Base-by-base conservation (phyloP, 192 early-diverging fungal genomes). In the Irineochytrium annulatum region DNA sequence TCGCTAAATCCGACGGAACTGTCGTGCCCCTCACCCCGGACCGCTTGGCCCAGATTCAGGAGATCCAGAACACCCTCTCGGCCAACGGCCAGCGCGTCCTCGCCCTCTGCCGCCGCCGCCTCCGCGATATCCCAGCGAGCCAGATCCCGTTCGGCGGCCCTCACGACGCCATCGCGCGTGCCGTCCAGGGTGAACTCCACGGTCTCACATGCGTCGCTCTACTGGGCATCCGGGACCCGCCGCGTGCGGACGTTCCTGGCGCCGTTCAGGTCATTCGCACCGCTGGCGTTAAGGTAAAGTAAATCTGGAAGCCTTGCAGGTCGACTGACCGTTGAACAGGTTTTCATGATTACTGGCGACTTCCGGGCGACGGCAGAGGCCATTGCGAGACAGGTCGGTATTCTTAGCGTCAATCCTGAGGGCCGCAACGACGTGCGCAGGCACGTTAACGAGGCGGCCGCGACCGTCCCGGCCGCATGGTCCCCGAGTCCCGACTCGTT, bases 311-410 rank as follows among this genome's bases (percentile, higher is more conserved):
- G n/a, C n/a, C n/a, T n/a, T n/a, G n/a, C n/a, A n/a, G n/a, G n/a
- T n/a, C n/a, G n/a, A n/a, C n/a, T n/a, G n/a, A n/a, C n/a, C n/a
- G n/a, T n/a, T n/a, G n/a, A n/a, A n/a, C n/a, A n/a, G n/a, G n/a
- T n/a, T n/a, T n/a, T n/a, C n/a, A n/a, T n/a, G 93, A 62, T 89
- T 45, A 92, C 91, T 27, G 91, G 90, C 52, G 91, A 93, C 54
- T 87, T 85, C 61, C 68, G 75, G 22, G 59, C 81, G 26, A 96
- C 91, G 0, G 93, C 93, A 2, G 86, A 77, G 14, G 80, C 83
- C 13, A 90, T 96, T 44, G 90, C 85, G 19, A 75, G 80, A 3
- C 77, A 89, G 53, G 85, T 91, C 64, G 85, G 84, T 19, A 87
- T 96, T n/a, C n/a, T n/a, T n/a, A n/a, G n/a, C n/a, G n/a, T n/a